A percentile compares a stretch with the other conserved stretches of the same genome.
Conservation (phyloP, 768 basidiomycete genomes). For the Amanita subjunquillea region DNA sequence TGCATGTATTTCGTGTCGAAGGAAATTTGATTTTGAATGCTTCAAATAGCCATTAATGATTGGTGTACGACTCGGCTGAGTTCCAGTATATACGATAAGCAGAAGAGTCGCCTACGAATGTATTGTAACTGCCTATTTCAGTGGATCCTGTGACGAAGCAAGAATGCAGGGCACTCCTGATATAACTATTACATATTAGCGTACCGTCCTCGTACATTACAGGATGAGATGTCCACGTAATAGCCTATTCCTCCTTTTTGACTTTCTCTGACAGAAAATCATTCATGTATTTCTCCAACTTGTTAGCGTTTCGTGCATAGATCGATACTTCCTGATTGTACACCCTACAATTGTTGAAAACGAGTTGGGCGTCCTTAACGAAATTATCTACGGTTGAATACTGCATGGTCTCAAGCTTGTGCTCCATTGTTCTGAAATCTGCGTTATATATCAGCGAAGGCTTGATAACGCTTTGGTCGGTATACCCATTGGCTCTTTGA, state of each 20-base stretch:
- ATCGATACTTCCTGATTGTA: constrained; percentile 80
- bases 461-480: constrained; percentile 6
- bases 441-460: not conserved
- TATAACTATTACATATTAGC: not conserved
- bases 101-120: too few species aligned
- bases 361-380: constrained; percentile 67
- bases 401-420: constrained; percentile 83
- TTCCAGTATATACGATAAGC: too few species aligned
- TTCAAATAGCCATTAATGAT: too few species aligned
- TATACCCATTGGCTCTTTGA: constrained; percentile 89
- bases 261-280: constrained; percentile 32
- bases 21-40: too few species aligned
- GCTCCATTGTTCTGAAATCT: constrained; percentile 85
- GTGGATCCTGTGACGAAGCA: too few species aligned
- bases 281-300: constrained; percentile 70
- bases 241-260: constrained; percentile 15
- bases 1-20: too few species aligned
- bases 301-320: constrained; percentile 79
- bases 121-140: too few species aligned
- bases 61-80: too few species aligned
- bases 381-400: constrained; percentile 72
- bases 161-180: not conserved
- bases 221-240: not conserved
- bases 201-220: not conserved
- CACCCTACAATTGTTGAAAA: constrained; percentile 81